phyloP scores from a whole-genome alignment of 2,329 filamentous ascomycete species.

The Pyricularia pennisetigena region DNA sequence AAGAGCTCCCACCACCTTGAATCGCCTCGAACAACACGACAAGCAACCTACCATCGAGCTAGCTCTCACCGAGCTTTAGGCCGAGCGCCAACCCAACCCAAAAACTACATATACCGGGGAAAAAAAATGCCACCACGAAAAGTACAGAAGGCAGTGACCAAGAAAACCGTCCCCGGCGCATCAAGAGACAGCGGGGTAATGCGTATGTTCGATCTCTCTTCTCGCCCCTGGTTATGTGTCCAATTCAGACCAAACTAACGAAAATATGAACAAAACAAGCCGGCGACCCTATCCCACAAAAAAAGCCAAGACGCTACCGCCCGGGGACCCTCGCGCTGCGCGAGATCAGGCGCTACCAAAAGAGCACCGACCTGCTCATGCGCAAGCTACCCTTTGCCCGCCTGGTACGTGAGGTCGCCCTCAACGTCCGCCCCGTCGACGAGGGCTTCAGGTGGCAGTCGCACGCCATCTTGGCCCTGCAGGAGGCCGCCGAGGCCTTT shows the following conservation, averaged over 20 bases:
- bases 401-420: conserved; percentile 65
- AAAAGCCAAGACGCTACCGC: conserved; percentile 54
- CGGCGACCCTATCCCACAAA: conserved; percentile 60
- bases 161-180: neutral
- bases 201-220: conserved; percentile 19
- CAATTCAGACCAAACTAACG: conserved; percentile 11
- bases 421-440: conserved; percentile 50
- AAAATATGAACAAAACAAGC: conserved; percentile 51
- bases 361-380: conserved; percentile 78
- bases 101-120: neutral
- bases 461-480: conserved; percentile 83
- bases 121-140: neutral
- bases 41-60: neutral
- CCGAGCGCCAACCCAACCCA: neutral
- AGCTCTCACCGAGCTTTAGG: neutral
- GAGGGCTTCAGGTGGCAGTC: conserved; percentile 88
- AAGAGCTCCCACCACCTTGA: neutral
- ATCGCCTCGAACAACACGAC: neutral
- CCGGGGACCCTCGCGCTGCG: conserved; percentile 80
- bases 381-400: conserved; percentile 72
- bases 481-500: conserved; percentile 95
- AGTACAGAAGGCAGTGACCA: neutral
- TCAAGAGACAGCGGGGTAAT: conserved; percentile 27
- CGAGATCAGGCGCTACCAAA: conserved; percentile 88
- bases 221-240: neutral